A percentile compares a stretch with the other conserved stretches of the same genome.
Conservation (phyloP, 164 flowering plant species). For the grape (Vitis vinifera) region DNA sequence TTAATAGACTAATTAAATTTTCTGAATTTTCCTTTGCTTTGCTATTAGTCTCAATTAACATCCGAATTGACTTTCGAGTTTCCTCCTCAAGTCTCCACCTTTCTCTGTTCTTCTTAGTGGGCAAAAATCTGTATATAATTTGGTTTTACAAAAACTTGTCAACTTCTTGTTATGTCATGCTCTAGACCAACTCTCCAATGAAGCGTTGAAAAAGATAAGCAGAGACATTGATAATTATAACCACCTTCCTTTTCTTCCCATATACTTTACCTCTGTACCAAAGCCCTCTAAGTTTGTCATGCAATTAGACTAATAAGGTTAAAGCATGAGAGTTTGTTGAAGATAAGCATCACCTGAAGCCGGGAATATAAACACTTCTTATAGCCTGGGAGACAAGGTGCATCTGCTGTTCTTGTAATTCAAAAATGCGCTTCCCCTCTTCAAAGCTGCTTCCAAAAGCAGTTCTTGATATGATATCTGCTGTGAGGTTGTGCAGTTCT, state of each 20-base stretch:
- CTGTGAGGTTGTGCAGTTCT: conserved; percentile 42
- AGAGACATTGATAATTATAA: too few relatives aligned
- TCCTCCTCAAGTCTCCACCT: conserved; percentile 46
- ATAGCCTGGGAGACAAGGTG: conserved; percentile 35
- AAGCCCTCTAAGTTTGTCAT: too few relatives aligned
- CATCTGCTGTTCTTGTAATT: conserved; percentile 49
- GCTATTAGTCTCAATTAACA: conserved; percentile 18
- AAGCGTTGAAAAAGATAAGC: too few relatives aligned
- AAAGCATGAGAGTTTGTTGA: too few relatives aligned
- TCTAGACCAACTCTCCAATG: too few relatives aligned
- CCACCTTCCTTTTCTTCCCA: too few relatives aligned
- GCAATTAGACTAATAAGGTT: too few relatives aligned
- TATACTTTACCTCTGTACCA: too few relatives aligned
- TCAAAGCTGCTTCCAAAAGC: conserved; percentile 62
- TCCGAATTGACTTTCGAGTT: conserved; percentile 25
- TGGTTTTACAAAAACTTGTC: not conserved
- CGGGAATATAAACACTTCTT: conserved; percentile 53
- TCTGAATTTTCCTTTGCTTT: conserved; percentile 21
- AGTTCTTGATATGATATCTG: conserved; percentile 53
- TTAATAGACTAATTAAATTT: conserved; percentile 31
- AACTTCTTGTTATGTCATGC: too few relatives aligned
- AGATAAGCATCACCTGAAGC: conserved; percentile 40
- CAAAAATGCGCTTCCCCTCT: conserved; percentile 54
- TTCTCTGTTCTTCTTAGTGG: conserved; percentile 43
- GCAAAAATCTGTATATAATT: conserved; percentile 34